Conservation (phyloP, 106 monocot genomes). For the Dendrobium chrysotoxum region DNA sequence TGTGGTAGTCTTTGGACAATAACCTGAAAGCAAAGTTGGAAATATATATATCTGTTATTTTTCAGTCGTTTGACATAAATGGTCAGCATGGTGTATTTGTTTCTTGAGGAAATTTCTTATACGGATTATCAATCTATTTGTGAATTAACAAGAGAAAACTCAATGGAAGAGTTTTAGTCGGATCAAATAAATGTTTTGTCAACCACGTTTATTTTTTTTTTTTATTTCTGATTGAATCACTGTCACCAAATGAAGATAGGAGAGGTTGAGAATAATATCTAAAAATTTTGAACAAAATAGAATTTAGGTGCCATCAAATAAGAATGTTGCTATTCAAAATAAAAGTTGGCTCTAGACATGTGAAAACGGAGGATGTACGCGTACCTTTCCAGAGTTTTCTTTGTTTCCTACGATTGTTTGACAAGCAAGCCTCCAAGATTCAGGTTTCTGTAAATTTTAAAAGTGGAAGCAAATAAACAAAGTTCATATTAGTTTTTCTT, state of each 20-base stretch:
- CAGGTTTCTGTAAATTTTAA: constrained; percentile 59
- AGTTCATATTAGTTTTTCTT: neutral
- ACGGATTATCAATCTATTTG: neutral
- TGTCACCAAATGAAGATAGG: neutral
- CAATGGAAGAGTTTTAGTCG: neutral
- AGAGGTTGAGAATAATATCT: neutral
- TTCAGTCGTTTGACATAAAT: neutral
- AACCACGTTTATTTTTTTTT: neutral
- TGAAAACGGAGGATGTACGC: neutral
- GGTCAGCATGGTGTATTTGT: neutral
- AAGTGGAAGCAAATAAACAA: neutral
- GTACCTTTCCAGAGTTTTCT: constrained; percentile 85
- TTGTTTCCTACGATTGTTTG: constrained; percentile 92
- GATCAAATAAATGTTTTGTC: neutral
- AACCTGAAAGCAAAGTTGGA: neutral
- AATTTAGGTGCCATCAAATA: neutral
- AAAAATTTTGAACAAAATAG: neutral
- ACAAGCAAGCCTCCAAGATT: constrained; percentile 92
- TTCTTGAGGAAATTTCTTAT: neutral
- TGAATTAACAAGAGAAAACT: neutral
- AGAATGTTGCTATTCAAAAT: neutral
- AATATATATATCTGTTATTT: neutral
- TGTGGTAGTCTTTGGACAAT: constrained; percentile 3
- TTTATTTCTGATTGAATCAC: neutral
- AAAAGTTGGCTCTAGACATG: neutral